phyloP scores from a whole-genome alignment of 2,329 filamentous ascomycete genomes.

The Mycosphaerella sp. region DNA sequence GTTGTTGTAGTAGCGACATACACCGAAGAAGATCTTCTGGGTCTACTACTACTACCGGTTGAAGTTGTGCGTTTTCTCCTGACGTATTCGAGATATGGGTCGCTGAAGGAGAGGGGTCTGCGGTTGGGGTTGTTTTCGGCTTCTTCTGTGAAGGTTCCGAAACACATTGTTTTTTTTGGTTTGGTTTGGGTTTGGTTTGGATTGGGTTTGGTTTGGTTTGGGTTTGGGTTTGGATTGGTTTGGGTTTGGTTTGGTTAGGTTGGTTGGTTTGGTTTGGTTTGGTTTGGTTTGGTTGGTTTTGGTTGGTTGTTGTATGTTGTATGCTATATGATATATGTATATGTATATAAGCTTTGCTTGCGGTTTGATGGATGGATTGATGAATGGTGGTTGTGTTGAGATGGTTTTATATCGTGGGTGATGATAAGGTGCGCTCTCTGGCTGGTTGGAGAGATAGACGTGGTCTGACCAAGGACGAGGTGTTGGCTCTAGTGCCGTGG shows the following conservation, averaged over 20 bases:
- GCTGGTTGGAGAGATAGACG: no score
- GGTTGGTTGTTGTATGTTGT: no score
- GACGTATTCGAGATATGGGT: slow-evolving; percentile 7
- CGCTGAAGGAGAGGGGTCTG: slow-evolving; percentile 7
- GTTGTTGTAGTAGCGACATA: slow-evolving; percentile 1
- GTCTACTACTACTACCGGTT: no score
- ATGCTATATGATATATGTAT: no score
- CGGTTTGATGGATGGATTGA: not conserved
- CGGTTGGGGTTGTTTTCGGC: slow-evolving; percentile 7
- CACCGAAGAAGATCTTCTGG: slow-evolving; percentile 2
- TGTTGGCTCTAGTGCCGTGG: not conserved
- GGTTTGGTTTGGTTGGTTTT: no score
- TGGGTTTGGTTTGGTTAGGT: no score
- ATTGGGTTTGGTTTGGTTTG: no score
- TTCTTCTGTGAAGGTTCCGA: slow-evolving; percentile 8
- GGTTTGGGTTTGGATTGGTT: no score
- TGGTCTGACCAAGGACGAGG: no score
- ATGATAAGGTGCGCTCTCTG: no score
- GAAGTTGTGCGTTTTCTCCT: not conserved
- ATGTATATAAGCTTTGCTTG: not conserved
- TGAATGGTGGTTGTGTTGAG: not conserved
- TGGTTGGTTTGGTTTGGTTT: no score
- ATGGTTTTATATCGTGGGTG: no score
- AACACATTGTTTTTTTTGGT: slow-evolving; percentile 1
- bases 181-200: not conserved